Evolutionary conservation across 2,329 filamentous ascomycete genomes (phyloP).

Genomic region (Aspergillus sergii): DNA sequence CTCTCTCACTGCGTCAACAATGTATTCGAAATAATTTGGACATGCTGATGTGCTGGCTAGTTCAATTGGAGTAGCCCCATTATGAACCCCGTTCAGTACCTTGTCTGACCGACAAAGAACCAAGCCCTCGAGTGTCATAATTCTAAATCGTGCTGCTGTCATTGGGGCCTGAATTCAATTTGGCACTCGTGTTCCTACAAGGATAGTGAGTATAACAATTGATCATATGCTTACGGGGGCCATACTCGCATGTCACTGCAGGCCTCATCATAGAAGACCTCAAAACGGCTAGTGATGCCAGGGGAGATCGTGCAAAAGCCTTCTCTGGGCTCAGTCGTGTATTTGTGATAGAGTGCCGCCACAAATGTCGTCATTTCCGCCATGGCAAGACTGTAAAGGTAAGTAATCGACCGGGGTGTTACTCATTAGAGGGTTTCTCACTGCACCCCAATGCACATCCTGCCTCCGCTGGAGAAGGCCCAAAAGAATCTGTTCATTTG

Average conservation of each 20-base stretch:
- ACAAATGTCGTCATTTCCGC: slow-evolving; percentile 54
- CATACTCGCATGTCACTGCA: background rate
- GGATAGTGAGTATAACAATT: background rate
- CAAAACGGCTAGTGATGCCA: slow-evolving; percentile 33
- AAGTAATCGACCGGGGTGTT: background rate
- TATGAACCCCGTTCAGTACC: rapidly evolving
- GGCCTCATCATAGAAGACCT: slow-evolving; percentile 33
- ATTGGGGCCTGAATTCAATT: background rate
- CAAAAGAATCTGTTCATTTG: slow-evolving; percentile 42
- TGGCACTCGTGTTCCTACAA: background rate
- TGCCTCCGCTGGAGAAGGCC: slow-evolving; percentile 43
- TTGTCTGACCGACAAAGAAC: background rate
- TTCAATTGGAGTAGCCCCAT: no score
- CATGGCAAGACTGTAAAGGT: slow-evolving; percentile 47
- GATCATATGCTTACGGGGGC: background rate
- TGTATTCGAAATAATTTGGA: no score
- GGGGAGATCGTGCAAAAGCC: slow-evolving; percentile 24
- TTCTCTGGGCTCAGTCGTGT: slow-evolving; percentile 37
- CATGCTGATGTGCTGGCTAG: no score
- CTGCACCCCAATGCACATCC: slow-evolving; percentile 47
- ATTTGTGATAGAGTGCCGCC: slow-evolving; percentile 49
- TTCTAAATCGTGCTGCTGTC: rapidly evolving
- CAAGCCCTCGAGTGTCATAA: no score
- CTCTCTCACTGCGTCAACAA: no score
- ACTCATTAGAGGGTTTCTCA: slow-evolving; percentile 13